Evolutionary conservation across 2,329 filamentous ascomycete genomes (phyloP), one percentile per base, ranked within the genome.

Genomic region (Epichloe sylvatica): DNA sequence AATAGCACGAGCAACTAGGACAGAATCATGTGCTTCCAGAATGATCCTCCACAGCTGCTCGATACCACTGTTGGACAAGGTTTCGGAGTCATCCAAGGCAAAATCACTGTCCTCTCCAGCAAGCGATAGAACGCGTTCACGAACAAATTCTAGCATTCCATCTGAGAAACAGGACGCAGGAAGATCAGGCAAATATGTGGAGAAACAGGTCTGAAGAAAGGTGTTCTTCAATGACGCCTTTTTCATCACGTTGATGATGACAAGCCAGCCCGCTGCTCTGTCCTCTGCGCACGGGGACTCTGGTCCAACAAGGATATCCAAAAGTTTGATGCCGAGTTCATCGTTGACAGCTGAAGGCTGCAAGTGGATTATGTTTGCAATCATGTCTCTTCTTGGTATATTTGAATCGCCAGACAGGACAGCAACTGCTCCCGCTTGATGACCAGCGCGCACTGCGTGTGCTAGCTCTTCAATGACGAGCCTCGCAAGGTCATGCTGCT

Each of bases 1-100:
- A 33, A 84, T 88, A 1, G 86, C 84, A 47, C 73, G 68, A 19
- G 75, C 73, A 55, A 86, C 86, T 45, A 94, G 80, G 0, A 73
- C 76, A 37, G 75, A 70, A 37, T 77, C 70, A 5, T 80, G 78
- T 2, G 85, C 80, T 15, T 77, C 81, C 48, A 94, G 69, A 35
- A 91, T 80, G 57, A 95, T 78, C 23, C 80, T 78, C 90, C 90
- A 95, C n/a, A 95, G 70, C 51, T 89, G 76, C 56, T 92, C 84
- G 41, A 77, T 71, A 25, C 68, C 77, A 55, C 65, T 76, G 53
- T 70, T 75, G 55, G 75, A 69, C 30, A 78, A 61, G 11, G 71
- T 66, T n/a, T 71, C 67, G 7, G 73, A 68, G 43, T 77, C 74
- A 49, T 77, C 73, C 21, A 80, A 64, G 19, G 72, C 60, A 45